A percentile compares a stretch with the other conserved stretches of the same genome.
Evolutionary conservation across 2,329 filamentous ascomycete species (phyloP).

Genomic region (Aspergillus intermedius): DNA sequence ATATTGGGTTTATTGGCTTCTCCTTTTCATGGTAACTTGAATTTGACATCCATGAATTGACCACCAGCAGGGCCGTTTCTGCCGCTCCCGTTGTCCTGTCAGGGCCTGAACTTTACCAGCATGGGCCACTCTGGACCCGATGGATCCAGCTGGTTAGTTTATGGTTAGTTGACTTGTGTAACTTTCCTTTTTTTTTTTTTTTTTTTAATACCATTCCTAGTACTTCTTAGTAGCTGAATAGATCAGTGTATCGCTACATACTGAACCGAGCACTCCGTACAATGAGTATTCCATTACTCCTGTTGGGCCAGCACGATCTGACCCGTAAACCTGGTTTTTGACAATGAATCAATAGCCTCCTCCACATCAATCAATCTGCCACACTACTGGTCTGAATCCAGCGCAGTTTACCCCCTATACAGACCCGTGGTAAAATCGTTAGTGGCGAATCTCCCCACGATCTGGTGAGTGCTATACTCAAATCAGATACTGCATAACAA

Average conservation of each 20-base stretch:
- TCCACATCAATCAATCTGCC: conserved; percentile 8
- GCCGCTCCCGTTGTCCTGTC: conserved; percentile 21
- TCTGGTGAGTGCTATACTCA: conserved; percentile 15
- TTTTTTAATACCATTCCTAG: neutral
- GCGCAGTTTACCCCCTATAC: neutral
- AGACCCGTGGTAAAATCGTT: conserved; percentile 12
- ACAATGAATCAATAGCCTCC: neutral
- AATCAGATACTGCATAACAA: conserved; percentile 12
- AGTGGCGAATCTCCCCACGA: conserved; percentile 24
- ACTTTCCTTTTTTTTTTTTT: neutral
- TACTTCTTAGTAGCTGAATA: neutral
- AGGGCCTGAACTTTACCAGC: conserved; percentile 19
- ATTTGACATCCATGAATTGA: conserved; percentile 1
- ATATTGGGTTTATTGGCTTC: neutral
- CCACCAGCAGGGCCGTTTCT: conserved; percentile 15
- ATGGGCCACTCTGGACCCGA: conserved; percentile 12
- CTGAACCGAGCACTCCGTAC: too few relatives aligned
- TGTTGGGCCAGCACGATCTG: neutral
- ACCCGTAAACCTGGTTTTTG: neutral
- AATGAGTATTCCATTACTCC: neutral
- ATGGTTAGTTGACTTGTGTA: neutral
- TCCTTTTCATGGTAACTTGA: neutral
- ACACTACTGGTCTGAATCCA: conserved; percentile 4
- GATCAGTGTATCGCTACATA: too few relatives aligned
- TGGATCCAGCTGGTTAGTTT: conserved; percentile 6